Conservation (phyloP, 768 basidiomycete genomes). For the Strobilomyces dryophilus region DNA sequence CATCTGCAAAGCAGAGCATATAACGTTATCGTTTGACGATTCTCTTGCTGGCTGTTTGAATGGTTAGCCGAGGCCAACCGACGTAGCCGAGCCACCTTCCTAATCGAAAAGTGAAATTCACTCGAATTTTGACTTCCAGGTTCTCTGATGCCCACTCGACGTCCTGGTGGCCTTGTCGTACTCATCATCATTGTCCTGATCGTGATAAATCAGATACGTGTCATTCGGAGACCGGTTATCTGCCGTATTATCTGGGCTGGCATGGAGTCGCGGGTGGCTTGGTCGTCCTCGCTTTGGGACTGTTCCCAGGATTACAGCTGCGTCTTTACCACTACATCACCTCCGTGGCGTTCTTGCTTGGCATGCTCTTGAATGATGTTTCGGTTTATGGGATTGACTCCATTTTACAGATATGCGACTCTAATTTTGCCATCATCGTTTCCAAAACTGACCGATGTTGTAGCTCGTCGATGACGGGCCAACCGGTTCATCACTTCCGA, state of each 20-base stretch:
- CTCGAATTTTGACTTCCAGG: too few species aligned
- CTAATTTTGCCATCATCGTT: neutral
- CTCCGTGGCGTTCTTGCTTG: conserved; percentile 70
- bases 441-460: neutral
- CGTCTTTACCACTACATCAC: conserved; percentile 83
- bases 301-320: conserved; percentile 64
- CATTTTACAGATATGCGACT: conserved; percentile 69
- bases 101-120: too few species aligned
- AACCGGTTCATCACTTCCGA: conserved; percentile 63
- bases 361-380: conserved; percentile 76
- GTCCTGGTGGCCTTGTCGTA: conserved; percentile 63
- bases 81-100: too few species aligned
- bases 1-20: too few species aligned
- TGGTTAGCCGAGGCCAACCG: too few species aligned
- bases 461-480: conserved; percentile 74
- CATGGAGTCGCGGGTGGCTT: conserved; percentile 65
- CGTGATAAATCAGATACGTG: conserved; percentile 71
- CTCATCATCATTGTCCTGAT: conserved; percentile 66
- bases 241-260: conserved; percentile 74
- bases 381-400: conserved; percentile 79
- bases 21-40: too few species aligned
- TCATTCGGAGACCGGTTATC: conserved; percentile 81
- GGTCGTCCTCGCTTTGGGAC: conserved; percentile 59
- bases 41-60: too few species aligned
- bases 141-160: too few species aligned